phyloP scores from a whole-genome alignment of 495 filamentous ascomycete genomes.

The Elasticomyces elasticus region DNA sequence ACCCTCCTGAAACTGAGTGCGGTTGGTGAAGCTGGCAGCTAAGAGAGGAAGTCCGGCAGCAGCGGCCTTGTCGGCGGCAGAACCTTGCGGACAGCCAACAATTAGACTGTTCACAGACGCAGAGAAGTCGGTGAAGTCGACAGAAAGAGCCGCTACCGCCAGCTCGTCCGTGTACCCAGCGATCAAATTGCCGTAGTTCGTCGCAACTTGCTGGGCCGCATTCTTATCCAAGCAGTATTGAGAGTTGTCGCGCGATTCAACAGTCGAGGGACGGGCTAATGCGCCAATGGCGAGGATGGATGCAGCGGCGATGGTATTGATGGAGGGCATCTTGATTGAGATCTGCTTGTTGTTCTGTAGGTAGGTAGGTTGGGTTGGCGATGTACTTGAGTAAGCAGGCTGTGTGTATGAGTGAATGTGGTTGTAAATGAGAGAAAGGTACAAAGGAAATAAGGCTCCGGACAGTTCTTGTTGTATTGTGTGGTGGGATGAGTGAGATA shows the following conservation, averaged over 20 bases:
- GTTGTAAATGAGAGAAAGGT: background rate
- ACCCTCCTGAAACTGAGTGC: slow-evolving; percentile 6
- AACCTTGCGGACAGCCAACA: slow-evolving; percentile 14
- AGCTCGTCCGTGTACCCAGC: slow-evolving; percentile 5
- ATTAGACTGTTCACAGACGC: slow-evolving; percentile 19
- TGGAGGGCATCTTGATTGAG: slow-evolving; percentile 5
- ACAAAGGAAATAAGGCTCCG: background rate
- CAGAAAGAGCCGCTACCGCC: slow-evolving; percentile 5
- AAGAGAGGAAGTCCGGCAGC: slow-evolving; percentile 6
- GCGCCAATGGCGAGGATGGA: slow-evolving; percentile 10
- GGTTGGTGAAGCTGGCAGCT: slow-evolving; percentile 12
- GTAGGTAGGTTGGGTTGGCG: background rate
- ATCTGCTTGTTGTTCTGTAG: background rate
- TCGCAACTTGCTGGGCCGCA: slow-evolving; percentile 11
- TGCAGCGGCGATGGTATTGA: slow-evolving; percentile 5
- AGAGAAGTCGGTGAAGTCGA: slow-evolving; percentile 16
- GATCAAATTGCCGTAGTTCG: slow-evolving; percentile 17
- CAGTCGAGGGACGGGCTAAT: slow-evolving; percentile 5
- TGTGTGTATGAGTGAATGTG: slow-evolving; percentile 1
- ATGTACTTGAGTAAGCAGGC: background rate
- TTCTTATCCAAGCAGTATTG: slow-evolving; percentile 8
- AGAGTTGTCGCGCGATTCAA: background rate
- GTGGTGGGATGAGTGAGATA: background rate
- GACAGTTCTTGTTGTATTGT: background rate
- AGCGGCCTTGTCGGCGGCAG: slow-evolving; percentile 3